Evolutionary conservation across 1,139 yeast genomes (phyloP).

Genomic region (Yamadazyma taylorii): DNA sequence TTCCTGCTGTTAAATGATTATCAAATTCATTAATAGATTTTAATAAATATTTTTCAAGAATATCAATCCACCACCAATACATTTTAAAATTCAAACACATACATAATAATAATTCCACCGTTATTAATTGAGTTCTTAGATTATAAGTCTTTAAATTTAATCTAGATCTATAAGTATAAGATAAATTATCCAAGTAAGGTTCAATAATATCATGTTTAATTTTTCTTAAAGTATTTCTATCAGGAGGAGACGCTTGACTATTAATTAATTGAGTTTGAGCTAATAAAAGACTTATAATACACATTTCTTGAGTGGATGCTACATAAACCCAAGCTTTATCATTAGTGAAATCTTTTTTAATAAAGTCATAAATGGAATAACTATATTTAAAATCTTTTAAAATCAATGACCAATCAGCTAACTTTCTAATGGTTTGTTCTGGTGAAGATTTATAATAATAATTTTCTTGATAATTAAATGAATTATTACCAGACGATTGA

Average conservation of each 20-base stretch:
- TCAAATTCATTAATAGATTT: slow-evolving; percentile 43
- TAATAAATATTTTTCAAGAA: slow-evolving; percentile 45
- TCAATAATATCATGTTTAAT: slow-evolving; percentile 62
- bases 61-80: slow-evolving; percentile 51
- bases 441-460: slow-evolving; percentile 61
- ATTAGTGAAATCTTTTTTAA: slow-evolving; percentile 73
- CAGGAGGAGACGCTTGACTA: slow-evolving; percentile 25
- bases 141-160: slow-evolving; percentile 64
- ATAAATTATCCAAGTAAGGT: slow-evolving; percentile 65
- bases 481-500: slow-evolving; percentile 10
- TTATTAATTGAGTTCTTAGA: slow-evolving; percentile 44
- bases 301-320: slow-evolving; percentile 88
- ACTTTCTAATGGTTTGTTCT: slow-evolving; percentile 74
- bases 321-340: slow-evolving; percentile 83
- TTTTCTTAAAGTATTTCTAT: slow-evolving; percentile 56
- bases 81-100: slow-evolving; percentile 38
- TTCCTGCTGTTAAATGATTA: slow-evolving; percentile 33
- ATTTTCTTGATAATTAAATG: slow-evolving; percentile 45
- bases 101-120: slow-evolving; percentile 55
- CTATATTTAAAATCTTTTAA: slow-evolving; percentile 86
- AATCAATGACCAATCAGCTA: slow-evolving; percentile 93
- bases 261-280: slow-evolving; percentile 51
- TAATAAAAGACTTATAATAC: slow-evolving; percentile 70
- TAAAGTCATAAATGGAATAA: slow-evolving; percentile 76
- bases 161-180: slow-evolving; percentile 54